Conservation (phyloP, 2,329 filamentous ascomycete species). For the Fonsecaea multimorphosa region DNA sequence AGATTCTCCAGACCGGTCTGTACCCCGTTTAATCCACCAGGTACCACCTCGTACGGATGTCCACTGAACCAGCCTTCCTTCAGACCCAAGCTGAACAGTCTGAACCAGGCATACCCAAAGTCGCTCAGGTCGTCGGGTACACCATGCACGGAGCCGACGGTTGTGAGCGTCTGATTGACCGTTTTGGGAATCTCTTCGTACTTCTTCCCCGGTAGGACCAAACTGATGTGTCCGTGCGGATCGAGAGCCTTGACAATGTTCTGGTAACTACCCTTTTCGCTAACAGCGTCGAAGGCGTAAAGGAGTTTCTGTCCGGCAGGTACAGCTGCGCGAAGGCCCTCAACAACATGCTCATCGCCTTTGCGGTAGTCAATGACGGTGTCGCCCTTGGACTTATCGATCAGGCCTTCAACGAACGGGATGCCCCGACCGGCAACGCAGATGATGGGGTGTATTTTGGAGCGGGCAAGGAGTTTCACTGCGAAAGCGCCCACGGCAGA, state of each 20-base stretch:
- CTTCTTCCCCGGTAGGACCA: slow-evolving; percentile 33
- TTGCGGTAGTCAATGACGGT: slow-evolving; percentile 65
- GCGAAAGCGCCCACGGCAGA: slow-evolving; percentile 65
- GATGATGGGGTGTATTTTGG: slow-evolving; percentile 68
- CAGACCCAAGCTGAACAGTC: slow-evolving; percentile 54
- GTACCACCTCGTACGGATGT: slow-evolving; percentile 59
- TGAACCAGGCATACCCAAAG: slow-evolving; percentile 55
- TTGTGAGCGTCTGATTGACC: slow-evolving; percentile 31
- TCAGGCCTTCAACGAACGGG: slow-evolving; percentile 59
- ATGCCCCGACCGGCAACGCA: slow-evolving; percentile 62
- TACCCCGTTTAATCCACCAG: slow-evolving; percentile 62
- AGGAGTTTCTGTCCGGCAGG: slow-evolving; percentile 50
- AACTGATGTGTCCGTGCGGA: slow-evolving; percentile 29
- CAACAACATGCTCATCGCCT: slow-evolving; percentile 60
- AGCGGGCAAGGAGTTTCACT: slow-evolving; percentile 61
- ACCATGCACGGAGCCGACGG: slow-evolving; percentile 36
- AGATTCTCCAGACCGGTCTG: slow-evolving; percentile 61
- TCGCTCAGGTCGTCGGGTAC: slow-evolving; percentile 42
- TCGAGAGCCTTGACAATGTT: slow-evolving; percentile 56
- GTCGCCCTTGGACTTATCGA: slow-evolving; percentile 62
- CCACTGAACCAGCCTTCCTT: slow-evolving; percentile 57
- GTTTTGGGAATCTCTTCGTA: slow-evolving; percentile 33
- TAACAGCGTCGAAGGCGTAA: slow-evolving; percentile 65
- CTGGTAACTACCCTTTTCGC: slow-evolving; percentile 57
- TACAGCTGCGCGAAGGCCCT: slow-evolving; percentile 53